A percentile compares a stretch with the other conserved stretches of the same genome.
Evolutionary conservation across 768 basidiomycete species (phyloP).

Genomic region (Suillus tomentosus): DNA sequence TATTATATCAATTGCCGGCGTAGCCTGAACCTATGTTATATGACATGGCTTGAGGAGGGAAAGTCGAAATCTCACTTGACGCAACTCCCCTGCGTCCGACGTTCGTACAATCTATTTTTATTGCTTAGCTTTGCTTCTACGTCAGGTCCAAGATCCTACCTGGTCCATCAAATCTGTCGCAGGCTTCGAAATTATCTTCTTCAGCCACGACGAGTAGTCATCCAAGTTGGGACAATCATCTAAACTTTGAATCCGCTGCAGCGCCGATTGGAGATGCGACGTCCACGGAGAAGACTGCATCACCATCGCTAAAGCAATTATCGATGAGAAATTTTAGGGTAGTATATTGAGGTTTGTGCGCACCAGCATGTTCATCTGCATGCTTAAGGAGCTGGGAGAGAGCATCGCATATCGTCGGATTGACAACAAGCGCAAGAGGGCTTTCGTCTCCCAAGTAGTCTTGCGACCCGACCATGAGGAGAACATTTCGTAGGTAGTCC

Average conservation of each 20-base stretch:
- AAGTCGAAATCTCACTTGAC: not conserved
- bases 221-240: conserved; percentile 15
- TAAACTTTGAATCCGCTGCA: conserved; percentile 34
- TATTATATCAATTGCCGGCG: conserved; percentile 15
- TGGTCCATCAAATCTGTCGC: conserved; percentile 31
- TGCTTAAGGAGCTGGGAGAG: conserved; percentile 41
- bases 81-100: not conserved
- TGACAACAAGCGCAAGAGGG: conserved; percentile 50
- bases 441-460: conserved; percentile 50
- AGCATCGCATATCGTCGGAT: conserved; percentile 52
- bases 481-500: conserved; percentile 49
- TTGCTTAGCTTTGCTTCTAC: not conserved
- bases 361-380: conserved; percentile 28
- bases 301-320: not conserved
- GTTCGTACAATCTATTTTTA: not conserved
- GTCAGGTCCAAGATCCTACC: conserved; percentile 20
- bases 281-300: conserved; percentile 46
- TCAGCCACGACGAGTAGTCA: conserved; percentile 33
- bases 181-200: conserved; percentile 30
- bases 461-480: conserved; percentile 49
- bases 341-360: conserved; percentile 11
- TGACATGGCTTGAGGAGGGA: not conserved
- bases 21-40: not conserved
- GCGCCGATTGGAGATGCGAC: conserved; percentile 39
- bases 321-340: not conserved